phyloP scores from a whole-genome alignment of 495 filamentous ascomycete genomes.

The Lasiosphaeria hispida region DNA sequence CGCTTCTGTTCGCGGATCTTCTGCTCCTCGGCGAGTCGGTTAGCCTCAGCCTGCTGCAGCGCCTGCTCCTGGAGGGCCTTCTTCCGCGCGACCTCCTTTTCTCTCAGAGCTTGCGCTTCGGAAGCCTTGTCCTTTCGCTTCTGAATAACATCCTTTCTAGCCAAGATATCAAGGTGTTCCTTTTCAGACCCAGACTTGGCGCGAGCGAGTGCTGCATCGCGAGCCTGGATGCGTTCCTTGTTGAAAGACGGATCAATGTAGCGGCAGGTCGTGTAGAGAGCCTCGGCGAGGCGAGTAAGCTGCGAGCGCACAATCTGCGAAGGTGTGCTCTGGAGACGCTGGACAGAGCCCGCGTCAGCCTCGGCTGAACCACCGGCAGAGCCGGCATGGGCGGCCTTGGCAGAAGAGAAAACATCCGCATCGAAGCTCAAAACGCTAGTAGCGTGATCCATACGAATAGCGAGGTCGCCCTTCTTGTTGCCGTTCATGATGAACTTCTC shows the following conservation, averaged over 20 bases:
- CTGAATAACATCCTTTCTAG: slow-evolving; percentile 85
- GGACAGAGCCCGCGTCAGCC: slow-evolving; percentile 77
- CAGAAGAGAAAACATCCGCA: slow-evolving; percentile 94
- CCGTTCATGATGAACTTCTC: slow-evolving; percentile 99
- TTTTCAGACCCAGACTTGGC: slow-evolving; percentile 83
- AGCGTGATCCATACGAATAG: slow-evolving; percentile 93
- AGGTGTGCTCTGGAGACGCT: slow-evolving; percentile 94
- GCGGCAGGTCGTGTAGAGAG: slow-evolving; percentile 87
- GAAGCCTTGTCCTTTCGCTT: slow-evolving; percentile 95
- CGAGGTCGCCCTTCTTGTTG: slow-evolving; percentile 98
- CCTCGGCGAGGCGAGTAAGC: slow-evolving; percentile 85
- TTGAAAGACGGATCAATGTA: slow-evolving; percentile 91
- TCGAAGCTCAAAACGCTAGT: slow-evolving; percentile 95
- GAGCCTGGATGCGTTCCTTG: slow-evolving; percentile 71
- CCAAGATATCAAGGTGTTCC: slow-evolving; percentile 86
- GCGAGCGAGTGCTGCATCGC: slow-evolving; percentile 73
- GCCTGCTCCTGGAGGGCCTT: slow-evolving; percentile 82
- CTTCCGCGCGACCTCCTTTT: slow-evolving; percentile 86
- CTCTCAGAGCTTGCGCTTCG: slow-evolving; percentile 75
- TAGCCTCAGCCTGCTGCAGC: slow-evolving; percentile 79
- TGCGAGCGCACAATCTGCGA: slow-evolving; percentile 97
- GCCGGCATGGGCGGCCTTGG: slow-evolving; percentile 86
- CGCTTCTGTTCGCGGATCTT: slow-evolving; percentile 85
- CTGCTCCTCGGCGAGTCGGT: slow-evolving; percentile 85
- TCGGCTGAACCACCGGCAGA: slow-evolving; percentile 87